Percentiles rank a stretch among this genome's conserved stretches.
Conservation (phyloP, 2,329 filamentous ascomycete genomes). For the Colletotrichum acutatum region DNA sequence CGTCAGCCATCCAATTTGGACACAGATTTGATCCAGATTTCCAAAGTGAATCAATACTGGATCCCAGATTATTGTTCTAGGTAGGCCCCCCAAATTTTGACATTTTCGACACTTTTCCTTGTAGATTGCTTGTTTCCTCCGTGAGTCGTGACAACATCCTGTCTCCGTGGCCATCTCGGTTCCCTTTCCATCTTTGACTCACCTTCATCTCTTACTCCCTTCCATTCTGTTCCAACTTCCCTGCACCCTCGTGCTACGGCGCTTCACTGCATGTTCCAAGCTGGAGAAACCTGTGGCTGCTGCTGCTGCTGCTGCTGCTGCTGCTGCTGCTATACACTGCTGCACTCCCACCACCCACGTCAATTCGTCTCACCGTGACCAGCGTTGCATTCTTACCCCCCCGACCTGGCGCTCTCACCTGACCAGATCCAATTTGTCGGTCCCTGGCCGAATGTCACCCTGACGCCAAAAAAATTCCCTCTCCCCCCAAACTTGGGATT, state of each 20-base stretch:
- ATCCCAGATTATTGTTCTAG: not conserved
- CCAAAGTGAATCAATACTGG: not conserved
- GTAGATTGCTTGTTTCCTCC: conserved; percentile 20
- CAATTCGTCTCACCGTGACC: conserved; percentile 11
- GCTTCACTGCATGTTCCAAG: too few species aligned
- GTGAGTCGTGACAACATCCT: too few species aligned
- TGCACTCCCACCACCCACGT: conserved; percentile 7
- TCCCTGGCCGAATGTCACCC: conserved; percentile 22
- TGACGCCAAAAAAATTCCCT: conserved; percentile 1
- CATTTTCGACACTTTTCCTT: not conserved
- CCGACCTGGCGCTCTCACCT: conserved; percentile 11
- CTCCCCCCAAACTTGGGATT: conserved; percentile 7
- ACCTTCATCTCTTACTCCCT: not conserved
- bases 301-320: not conserved
- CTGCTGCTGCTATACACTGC: not conserved
- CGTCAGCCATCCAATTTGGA: not conserved
- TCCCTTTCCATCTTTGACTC: conserved; percentile 17
- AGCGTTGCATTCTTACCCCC: conserved; percentile 24
- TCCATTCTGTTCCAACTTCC: not conserved
- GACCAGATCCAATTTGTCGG: conserved; percentile 32
- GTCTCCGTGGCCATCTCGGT: not conserved
- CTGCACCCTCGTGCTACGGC: not conserved
- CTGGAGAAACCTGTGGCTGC: not conserved
- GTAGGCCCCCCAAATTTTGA: not conserved
- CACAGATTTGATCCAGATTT: not conserved